These are phyloP conservation scores for Globisporangium takayamanum DNA, from an alignment of 352 stramenopile genomes.

Conservation along the genomic window DNA sequence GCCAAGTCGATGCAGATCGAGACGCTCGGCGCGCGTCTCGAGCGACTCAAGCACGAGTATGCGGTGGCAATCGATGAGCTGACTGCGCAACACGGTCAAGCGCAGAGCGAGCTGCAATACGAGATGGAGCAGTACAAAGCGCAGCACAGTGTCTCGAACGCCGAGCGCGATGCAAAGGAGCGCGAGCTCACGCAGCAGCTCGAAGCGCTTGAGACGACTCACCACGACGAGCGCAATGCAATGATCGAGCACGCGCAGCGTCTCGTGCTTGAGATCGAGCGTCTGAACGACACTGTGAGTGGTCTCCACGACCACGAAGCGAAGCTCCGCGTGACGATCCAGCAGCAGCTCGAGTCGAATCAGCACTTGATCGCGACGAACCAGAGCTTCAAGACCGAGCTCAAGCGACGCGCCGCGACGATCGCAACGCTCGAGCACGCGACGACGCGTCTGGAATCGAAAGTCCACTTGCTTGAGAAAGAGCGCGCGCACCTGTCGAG, in stretches of 20 bases:
- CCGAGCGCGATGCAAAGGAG: conserved; percentile 23
- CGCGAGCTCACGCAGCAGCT: conserved; percentile 3
- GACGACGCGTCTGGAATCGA: conserved; percentile 37
- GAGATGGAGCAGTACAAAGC: conserved; percentile 13
- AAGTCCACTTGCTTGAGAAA: conserved; percentile 37
- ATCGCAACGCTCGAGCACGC: conserved; percentile 25
- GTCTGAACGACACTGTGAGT: conserved; percentile 10
- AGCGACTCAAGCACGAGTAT: neutral
- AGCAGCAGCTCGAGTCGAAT: conserved; percentile 35
- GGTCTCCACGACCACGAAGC: conserved; percentile 25
- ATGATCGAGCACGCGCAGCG: conserved; percentile 2
- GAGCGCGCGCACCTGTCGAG: conserved; percentile 32
- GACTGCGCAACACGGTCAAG: neutral
- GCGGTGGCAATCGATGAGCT: neutral
- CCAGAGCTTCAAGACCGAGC: conserved; percentile 29
- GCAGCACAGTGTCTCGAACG: conserved; percentile 27
- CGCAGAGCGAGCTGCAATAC: neutral
- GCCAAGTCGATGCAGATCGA: conserved; percentile 31
- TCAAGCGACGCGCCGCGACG: conserved; percentile 17
- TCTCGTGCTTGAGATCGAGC: conserved; percentile 3
- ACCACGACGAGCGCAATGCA: neutral
- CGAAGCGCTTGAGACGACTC: neutral
- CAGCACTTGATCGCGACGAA: conserved; percentile 32
- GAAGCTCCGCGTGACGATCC: conserved; percentile 28
- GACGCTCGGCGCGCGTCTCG: conserved; percentile 14